A percentile compares a stretch with the other conserved stretches of the same genome.
Conservation (phyloP, 2,329 filamentous ascomycete species). For the Fusarium falciforme region DNA sequence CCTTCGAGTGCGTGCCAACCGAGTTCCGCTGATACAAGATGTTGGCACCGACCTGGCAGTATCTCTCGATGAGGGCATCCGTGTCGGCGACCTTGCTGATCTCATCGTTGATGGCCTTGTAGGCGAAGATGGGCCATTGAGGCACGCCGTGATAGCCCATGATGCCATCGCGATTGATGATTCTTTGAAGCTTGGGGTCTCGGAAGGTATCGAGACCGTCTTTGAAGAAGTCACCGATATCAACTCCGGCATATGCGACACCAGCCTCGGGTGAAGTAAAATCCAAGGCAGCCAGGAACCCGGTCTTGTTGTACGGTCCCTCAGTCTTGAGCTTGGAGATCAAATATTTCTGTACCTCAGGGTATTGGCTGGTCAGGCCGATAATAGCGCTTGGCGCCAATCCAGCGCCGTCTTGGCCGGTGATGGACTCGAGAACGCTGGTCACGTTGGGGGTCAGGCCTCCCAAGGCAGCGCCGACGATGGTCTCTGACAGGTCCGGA, state of each 20-base stretch:
- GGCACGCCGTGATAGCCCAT: conserved; percentile 43
- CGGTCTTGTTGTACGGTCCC: conserved; percentile 34
- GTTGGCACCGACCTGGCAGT: conserved; percentile 34
- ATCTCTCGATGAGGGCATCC: conserved; percentile 30
- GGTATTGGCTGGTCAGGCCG: conserved; percentile 38
- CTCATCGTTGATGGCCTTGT: conserved; percentile 36
- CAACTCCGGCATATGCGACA: conserved; percentile 5
- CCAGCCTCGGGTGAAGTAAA: conserved; percentile 22
- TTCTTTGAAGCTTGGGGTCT: conserved; percentile 7
- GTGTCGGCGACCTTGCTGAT: conserved; percentile 33
- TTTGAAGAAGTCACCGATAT: conserved; percentile 34
- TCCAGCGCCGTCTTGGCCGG: conserved; percentile 40
- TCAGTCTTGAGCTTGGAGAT: conserved; percentile 33
- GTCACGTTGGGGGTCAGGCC: conserved; percentile 57
- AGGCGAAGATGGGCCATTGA: conserved; percentile 36
- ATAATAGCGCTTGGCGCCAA: conserved; percentile 35
- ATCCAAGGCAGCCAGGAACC: conserved; percentile 31
- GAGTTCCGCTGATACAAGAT: conserved; percentile 40
- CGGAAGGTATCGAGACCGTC: conserved; percentile 5
- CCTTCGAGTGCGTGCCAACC: conserved; percentile 25
- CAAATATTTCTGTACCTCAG: conserved; percentile 25
- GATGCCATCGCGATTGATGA: conserved; percentile 35
- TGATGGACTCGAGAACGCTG: conserved; percentile 49
- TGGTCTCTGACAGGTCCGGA: conserved; percentile 56
- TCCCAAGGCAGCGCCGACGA: conserved; percentile 62